These are phyloP conservation scores for Spathaspora arborariae DNA, from an alignment of 805 yeast genomes.

Conservation along the genomic window DNA sequence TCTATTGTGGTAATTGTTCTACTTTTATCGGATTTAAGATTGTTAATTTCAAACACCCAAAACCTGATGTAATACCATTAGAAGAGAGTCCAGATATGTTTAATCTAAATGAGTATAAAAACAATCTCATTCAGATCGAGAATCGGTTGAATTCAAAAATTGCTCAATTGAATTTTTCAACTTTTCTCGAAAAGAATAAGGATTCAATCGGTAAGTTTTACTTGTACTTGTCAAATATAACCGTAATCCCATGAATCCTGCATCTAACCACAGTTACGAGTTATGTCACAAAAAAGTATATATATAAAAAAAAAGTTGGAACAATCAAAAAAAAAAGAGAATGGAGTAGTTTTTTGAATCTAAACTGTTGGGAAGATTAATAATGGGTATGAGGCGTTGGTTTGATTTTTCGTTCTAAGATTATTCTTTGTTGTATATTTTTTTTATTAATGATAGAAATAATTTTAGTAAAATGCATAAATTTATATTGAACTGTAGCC, in stretches of 20 bases:
- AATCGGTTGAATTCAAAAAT: conserved; percentile 4
- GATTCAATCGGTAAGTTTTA: conserved; percentile 6
- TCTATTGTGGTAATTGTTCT: conserved; percentile 11
- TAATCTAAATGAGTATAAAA: conserved; percentile 9
- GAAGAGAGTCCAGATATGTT: neutral
- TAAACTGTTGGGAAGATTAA: too few relatives aligned
- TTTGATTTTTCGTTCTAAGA: too few relatives aligned
- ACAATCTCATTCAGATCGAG: conserved; percentile 10
- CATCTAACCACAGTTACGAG: neutral
- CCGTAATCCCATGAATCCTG: neutral
- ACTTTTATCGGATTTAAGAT: conserved; percentile 14
- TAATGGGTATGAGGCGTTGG: too few relatives aligned
- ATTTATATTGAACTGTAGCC: too few relatives aligned
- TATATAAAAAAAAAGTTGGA: too few relatives aligned
- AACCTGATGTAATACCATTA: conserved; percentile 4
- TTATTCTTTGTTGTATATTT: too few relatives aligned
- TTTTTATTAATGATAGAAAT: too few relatives aligned
- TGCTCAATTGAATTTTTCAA: neutral
- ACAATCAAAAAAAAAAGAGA: too few relatives aligned
- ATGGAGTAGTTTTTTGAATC: too few relatives aligned
- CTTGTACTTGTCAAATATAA: conserved; percentile 2
- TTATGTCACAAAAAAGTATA: neutral
- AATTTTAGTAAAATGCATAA: too few relatives aligned
- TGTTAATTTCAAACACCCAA: conserved; percentile 3
- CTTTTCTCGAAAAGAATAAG: conserved; percentile 3